These are phyloP conservation scores for Piper longum DNA, from an alignment of 164 flowering plant genomes.

Conservation along the genomic window DNA sequence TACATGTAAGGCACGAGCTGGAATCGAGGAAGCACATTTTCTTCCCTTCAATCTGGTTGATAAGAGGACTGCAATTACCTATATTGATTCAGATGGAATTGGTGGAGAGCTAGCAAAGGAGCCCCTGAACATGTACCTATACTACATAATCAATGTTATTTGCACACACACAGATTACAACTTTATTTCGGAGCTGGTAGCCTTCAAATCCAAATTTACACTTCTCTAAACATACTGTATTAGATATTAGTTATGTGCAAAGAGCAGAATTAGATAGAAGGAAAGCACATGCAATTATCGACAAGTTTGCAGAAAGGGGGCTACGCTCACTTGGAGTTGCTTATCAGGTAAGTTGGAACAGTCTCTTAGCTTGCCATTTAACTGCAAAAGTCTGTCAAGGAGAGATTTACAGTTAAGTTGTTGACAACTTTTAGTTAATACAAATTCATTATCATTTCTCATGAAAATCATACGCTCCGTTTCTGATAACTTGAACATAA, in stretches of 20 bases:
- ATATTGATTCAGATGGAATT: constrained; percentile 62
- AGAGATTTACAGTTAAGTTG: too few species aligned
- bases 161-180: too few species aligned
- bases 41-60: constrained; percentile 88
- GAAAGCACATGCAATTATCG: constrained; percentile 57
- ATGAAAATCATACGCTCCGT: background rate
- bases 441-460: too few species aligned
- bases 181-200: too few species aligned
- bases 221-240: background rate
- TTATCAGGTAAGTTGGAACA: constrained; percentile 36
- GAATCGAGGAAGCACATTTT: constrained; percentile 69
- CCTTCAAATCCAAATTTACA: too few species aligned
- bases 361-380: background rate
- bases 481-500: constrained; percentile 3
- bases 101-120: constrained; percentile 88
- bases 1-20: constrained; percentile 51
- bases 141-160: background rate
- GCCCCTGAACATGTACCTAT: constrained; percentile 82
- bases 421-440: too few species aligned
- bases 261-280: constrained; percentile 56
- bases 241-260: constrained; percentile 60
- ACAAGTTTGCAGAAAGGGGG: constrained; percentile 78
- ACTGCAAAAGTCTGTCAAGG: too few species aligned
- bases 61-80: constrained; percentile 79
- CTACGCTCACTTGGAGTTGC: constrained; percentile 76